Evolutionary conservation across 495 filamentous ascomycete genomes (phyloP).

Genomic region (Niebla homalea): DNA sequence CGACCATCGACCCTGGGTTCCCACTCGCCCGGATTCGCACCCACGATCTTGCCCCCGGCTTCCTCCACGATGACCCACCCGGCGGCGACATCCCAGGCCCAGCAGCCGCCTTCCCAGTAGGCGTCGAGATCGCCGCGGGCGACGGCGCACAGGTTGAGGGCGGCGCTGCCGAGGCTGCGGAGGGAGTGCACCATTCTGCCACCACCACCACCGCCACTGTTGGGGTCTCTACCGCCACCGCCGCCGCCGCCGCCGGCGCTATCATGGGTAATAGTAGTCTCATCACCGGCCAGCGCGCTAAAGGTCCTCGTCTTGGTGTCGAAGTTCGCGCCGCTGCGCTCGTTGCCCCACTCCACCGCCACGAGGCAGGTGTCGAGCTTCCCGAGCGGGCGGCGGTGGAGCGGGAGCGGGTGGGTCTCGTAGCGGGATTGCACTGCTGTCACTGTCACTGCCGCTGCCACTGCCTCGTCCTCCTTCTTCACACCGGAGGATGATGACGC

Average conservation of each 20-base stretch:
- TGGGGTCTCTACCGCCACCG: too few relatives aligned
- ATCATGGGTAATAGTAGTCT: constrained; percentile 32
- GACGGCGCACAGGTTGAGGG: constrained; percentile 71
- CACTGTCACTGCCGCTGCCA: neutral
- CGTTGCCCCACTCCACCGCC: constrained; percentile 58
- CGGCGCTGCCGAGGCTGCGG: constrained; percentile 63
- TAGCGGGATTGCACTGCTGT: constrained; percentile 10
- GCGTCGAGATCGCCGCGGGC: constrained; percentile 66
- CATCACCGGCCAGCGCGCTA: constrained; percentile 44
- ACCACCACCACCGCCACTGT: too few relatives aligned
- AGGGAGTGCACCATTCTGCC: constrained; percentile 79
- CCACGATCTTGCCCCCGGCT: constrained; percentile 68
- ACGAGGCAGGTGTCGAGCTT: constrained; percentile 45
- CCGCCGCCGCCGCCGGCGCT: too few relatives aligned
- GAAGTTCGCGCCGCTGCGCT: constrained; percentile 54
- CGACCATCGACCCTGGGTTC: constrained; percentile 59
- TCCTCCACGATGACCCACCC: constrained; percentile 81
- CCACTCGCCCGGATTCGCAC: constrained; percentile 70
- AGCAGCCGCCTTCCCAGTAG: constrained; percentile 92
- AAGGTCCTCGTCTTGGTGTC: constrained; percentile 60
- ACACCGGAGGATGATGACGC: neutral
- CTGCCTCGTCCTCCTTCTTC: neutral
- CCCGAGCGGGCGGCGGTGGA: constrained; percentile 38
- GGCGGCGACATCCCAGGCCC: constrained; percentile 90
- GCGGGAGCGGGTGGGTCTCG: constrained; percentile 28